Evolutionary conservation across 2,329 filamentous ascomycete genomes (phyloP).

Genomic region (Domatiomyces globalis): DNA sequence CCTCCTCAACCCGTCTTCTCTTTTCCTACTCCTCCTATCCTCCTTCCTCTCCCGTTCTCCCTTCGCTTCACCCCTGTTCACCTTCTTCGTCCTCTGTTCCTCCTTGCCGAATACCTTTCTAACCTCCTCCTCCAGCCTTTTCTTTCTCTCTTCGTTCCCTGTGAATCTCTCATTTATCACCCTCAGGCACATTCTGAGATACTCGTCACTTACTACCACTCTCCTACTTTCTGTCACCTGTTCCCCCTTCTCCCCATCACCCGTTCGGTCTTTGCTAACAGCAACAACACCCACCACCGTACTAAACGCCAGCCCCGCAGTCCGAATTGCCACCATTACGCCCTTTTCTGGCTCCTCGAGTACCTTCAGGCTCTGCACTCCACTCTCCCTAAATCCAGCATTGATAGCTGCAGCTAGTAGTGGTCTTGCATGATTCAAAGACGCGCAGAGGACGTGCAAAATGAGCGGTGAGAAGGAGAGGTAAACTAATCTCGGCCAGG

Average conservation of each 20-base stretch:
- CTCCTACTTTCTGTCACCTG: constrained; percentile 24
- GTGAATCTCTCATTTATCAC: constrained; percentile 52
- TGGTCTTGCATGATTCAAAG: constrained; percentile 57
- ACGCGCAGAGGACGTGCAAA: constrained; percentile 70
- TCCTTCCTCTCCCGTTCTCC: constrained; percentile 17
- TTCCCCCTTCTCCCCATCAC: constrained; percentile 22
- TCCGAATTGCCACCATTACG: constrained; percentile 74
- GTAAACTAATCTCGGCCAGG: constrained; percentile 11
- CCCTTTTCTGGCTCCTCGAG: constrained; percentile 31
- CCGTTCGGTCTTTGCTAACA: constrained; percentile 4
- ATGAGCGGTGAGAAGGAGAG: constrained; percentile 30
- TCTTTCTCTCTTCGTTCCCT: constrained; percentile 27
- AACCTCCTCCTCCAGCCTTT: constrained; percentile 20
- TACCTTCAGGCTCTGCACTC: constrained; percentile 51
- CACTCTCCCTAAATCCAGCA: constrained; percentile 81
- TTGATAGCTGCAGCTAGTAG: constrained; percentile 62
- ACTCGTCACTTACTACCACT: constrained; percentile 47
- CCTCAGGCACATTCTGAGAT: constrained; percentile 51
- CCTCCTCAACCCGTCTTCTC: constrained; percentile 27
- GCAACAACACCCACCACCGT: constrained; percentile 54
- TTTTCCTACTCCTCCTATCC: constrained; percentile 26
- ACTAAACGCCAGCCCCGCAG: constrained; percentile 68
- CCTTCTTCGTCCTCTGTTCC: constrained; percentile 26
- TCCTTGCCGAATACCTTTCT: constrained; percentile 13
- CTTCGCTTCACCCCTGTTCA: constrained; percentile 5